These are phyloP conservation scores for Gnomoniopsis sp. DNA, from an alignment of 2,329 filamentous ascomycete species.

Conservation along the genomic window DNA sequence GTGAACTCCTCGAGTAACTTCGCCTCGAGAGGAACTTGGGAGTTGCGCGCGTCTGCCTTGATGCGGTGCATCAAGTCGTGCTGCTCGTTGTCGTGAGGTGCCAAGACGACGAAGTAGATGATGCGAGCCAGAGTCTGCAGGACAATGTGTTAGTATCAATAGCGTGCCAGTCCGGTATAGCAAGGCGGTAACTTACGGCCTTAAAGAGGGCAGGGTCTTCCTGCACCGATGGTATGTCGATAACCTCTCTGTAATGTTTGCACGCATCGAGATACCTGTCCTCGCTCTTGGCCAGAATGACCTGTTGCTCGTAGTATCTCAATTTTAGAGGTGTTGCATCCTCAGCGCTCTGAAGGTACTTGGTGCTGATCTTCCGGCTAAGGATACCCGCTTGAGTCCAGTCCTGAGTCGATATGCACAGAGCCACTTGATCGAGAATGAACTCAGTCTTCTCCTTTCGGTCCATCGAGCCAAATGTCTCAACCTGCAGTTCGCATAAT, in stretches of 20 bases:
- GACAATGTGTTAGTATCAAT: not conserved
- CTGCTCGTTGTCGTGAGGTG: slow-evolving; percentile 97
- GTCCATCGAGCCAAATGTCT: slow-evolving; percentile 98
- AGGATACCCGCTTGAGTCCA: slow-evolving; percentile 95
- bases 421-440: slow-evolving; percentile 87
- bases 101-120: slow-evolving; percentile 95
- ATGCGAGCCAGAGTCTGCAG: slow-evolving; percentile 81
- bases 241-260: slow-evolving; percentile 95
- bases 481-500: slow-evolving; percentile 94
- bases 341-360: slow-evolving; percentile 83
- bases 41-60: slow-evolving; percentile 77
- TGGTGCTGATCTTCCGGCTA: slow-evolving; percentile 93
- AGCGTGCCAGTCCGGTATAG: no score
- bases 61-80: slow-evolving; percentile 95
- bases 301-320: slow-evolving; percentile 94
- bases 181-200: slow-evolving; percentile 7
- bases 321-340: slow-evolving; percentile 97
- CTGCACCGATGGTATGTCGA: slow-evolving; percentile 94
- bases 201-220: slow-evolving; percentile 61
- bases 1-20: slow-evolving; percentile 93
- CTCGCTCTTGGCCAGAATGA: slow-evolving; percentile 91
- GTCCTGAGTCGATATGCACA: slow-evolving; percentile 93
- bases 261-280: slow-evolving; percentile 96
- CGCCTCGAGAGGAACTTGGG: slow-evolving; percentile 73
- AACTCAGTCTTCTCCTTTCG: slow-evolving; percentile 98